Conservation (phyloP, 257 asterid species). For the Solanum habrochaites region DNA sequence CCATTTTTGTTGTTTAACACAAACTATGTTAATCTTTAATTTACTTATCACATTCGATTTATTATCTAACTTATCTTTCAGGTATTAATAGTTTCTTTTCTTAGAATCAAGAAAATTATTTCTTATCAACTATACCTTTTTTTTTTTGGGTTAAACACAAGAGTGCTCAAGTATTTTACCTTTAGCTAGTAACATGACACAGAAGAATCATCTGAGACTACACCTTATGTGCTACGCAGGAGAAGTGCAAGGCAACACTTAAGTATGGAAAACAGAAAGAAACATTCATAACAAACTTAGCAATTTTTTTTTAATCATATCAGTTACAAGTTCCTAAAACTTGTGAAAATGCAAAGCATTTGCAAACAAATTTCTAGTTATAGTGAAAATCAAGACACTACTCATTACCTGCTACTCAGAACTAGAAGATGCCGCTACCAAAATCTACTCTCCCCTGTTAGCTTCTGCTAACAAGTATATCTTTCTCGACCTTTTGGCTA, state of each 20-base stretch:
- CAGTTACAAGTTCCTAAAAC: not conserved
- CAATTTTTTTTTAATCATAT: not conserved
- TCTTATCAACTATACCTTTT: not conserved
- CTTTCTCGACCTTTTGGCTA: slow-evolving; percentile 52
- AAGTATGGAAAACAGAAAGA: not conserved
- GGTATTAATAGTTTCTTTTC: no score
- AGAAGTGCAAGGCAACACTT: not conserved
- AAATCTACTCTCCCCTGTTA: slow-evolving; percentile 10
- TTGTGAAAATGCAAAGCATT: not conserved
- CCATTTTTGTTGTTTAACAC: not conserved
- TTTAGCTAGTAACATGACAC: not conserved
- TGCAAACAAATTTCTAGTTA: not conserved
- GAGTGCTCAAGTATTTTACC: not conserved
- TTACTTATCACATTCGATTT: not conserved
- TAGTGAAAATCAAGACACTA: not conserved
- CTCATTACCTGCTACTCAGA: not conserved
- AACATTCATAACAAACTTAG: not conserved
- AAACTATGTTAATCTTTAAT: no score
- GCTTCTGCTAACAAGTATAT: slow-evolving; percentile 33
- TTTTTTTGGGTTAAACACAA: not conserved
- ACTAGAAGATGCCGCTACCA: not conserved
- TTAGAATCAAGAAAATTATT: not conserved
- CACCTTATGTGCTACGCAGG: not conserved
- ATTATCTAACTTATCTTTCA: no score
- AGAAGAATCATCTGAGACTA: not conserved